Conservation (phyloP, 495 filamentous ascomycete genomes). For the Massariosphaeria phaeospora region DNA sequence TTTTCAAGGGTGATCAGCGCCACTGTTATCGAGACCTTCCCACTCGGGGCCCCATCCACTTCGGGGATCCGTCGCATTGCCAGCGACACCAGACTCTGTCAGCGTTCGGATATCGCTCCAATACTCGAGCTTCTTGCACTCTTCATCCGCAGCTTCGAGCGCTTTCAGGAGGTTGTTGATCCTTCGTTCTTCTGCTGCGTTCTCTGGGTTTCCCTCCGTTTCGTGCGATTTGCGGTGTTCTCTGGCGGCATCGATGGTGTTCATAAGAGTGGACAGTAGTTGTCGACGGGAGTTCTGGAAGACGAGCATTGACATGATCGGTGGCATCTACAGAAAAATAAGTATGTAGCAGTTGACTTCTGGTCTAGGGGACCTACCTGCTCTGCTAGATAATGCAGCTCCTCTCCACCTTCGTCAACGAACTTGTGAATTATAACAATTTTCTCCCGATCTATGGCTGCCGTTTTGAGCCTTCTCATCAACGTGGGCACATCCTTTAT, state of each 20-base stretch:
- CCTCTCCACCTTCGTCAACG: constrained; percentile 70
- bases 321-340: constrained; percentile 56
- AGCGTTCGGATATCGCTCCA: constrained; percentile 70
- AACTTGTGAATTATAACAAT: constrained; percentile 75
- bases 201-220: constrained; percentile 26
- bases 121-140: constrained; percentile 63
- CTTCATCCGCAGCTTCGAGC: constrained; percentile 59
- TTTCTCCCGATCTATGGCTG: constrained; percentile 85
- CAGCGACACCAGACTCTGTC: constrained; percentile 50
- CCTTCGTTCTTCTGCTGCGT: constrained; percentile 35
- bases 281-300: constrained; percentile 83
- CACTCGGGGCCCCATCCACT: constrained; percentile 28
- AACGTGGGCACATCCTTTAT: constrained; percentile 64
- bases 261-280: constrained; percentile 62
- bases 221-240: constrained; percentile 38
- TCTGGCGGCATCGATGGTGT: constrained; percentile 53
- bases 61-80: constrained; percentile 42
- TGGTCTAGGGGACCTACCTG: constrained; percentile 46
- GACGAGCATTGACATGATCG: constrained; percentile 79
- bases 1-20: constrained; percentile 20
- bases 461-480: constrained; percentile 56
- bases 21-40: constrained; percentile 31
- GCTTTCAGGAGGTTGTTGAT: constrained; percentile 54
- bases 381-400: constrained; percentile 69
- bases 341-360: no score